Percentiles rank a stretch among this genome's conserved stretches.
Conservation (phyloP, 495 filamentous ascomycete species). For the Aspergillus bertholletiae region DNA sequence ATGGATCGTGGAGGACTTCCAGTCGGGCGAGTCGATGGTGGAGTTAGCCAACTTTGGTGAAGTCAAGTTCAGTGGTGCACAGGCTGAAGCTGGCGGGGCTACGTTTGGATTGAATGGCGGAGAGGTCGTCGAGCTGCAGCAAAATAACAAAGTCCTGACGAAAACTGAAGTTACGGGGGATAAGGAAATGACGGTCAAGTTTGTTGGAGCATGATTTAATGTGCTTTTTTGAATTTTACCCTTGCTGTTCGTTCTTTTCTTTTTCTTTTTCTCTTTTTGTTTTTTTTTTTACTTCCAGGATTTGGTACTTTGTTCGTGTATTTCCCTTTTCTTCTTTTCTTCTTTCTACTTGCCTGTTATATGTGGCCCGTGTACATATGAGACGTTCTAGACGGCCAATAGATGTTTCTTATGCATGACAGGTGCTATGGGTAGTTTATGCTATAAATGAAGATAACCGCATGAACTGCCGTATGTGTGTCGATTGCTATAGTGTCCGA, state of each 20-base stretch:
- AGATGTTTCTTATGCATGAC: too few species aligned
- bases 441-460: too few species aligned
- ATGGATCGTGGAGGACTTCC: constrained; percentile 66
- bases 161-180: constrained; percentile 38
- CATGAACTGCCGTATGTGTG: too few species aligned
- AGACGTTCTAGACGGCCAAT: background rate
- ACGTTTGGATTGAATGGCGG: constrained; percentile 36
- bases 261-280: background rate
- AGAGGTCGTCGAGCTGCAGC: constrained; percentile 50
- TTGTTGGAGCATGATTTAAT: constrained; percentile 5
- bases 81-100: constrained; percentile 30
- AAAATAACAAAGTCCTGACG: constrained; percentile 46
- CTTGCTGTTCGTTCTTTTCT: background rate
- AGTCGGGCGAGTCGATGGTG: constrained; percentile 42
- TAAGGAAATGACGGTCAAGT: constrained; percentile 31
- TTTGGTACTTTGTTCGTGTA: too few species aligned
- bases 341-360: too few species aligned
- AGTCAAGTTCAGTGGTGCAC: constrained; percentile 46
- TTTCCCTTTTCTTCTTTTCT: too few species aligned
- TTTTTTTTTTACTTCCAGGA: background rate
- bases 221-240: background rate
- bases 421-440: too few species aligned
- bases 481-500: too few species aligned
- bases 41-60: constrained; percentile 52
- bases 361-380: background rate